phyloP scores from a whole-genome alignment of 371 early-diverging fungal species.

The Mortierella sp. region DNA sequence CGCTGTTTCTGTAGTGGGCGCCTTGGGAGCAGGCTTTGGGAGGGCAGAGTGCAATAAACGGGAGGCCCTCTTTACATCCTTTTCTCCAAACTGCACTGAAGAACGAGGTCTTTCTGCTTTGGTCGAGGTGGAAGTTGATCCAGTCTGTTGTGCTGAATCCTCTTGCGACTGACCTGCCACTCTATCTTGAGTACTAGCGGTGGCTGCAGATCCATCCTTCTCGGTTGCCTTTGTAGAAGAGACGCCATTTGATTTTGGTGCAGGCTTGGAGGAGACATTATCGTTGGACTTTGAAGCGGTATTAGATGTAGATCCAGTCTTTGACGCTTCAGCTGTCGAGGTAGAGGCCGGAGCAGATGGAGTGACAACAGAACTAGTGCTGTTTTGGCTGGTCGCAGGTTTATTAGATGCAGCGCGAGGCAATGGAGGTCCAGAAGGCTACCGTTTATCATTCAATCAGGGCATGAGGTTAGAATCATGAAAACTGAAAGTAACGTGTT shows the following conservation, averaged over 20 bases:
- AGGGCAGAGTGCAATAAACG: slow-evolving; percentile 51
- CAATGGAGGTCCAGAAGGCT: slow-evolving; percentile 23
- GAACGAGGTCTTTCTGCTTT: slow-evolving; percentile 41
- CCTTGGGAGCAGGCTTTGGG: slow-evolving; percentile 37
- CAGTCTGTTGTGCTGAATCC: slow-evolving; percentile 13
- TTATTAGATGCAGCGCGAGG: slow-evolving; percentile 27
- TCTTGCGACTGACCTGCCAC: slow-evolving; percentile 13
- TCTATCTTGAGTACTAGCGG: neutral
- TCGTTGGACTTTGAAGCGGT: neutral
- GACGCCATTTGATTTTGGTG: neutral
- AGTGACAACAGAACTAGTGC: neutral
- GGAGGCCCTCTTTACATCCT: slow-evolving; percentile 52
- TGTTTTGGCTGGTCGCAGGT: slow-evolving; percentile 9
- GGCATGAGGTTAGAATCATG: neutral
- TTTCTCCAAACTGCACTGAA: slow-evolving; percentile 49
- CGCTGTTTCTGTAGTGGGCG: slow-evolving; percentile 8
- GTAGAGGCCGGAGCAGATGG: slow-evolving; percentile 7
- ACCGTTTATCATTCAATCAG: neutral
- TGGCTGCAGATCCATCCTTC: neutral
- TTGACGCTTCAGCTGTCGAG: neutral
- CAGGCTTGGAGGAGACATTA: neutral
- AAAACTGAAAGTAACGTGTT: neutral
- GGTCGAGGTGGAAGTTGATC: slow-evolving; percentile 3
- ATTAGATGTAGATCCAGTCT: slow-evolving; percentile 8
- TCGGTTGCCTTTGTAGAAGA: slow-evolving; percentile 7